Base-by-base conservation (phyloP, 2,329 filamentous ascomycete genomes). In the Aspergillus nomiae region DNA sequence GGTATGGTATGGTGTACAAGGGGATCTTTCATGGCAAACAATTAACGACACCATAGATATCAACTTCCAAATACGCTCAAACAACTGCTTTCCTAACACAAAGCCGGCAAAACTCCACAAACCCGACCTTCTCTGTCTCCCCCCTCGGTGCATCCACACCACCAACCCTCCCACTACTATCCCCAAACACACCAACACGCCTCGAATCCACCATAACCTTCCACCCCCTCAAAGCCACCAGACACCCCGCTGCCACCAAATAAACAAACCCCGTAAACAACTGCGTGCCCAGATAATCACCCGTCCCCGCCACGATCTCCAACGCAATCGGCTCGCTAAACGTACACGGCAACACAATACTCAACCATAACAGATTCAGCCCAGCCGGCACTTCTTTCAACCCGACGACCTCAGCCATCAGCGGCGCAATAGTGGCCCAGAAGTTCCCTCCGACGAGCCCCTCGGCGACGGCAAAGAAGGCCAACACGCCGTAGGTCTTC, bases 211-310 rank as follows among this genome's bases (percentile, higher is more conserved):
- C 26, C 24, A 50, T 28, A 7, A 28, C 6, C 12, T 16, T 28
- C 46, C 24, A 28, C 14, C 46, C 46, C 24, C 46, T 28, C 46
- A 50, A 30, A 19, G 21, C 46, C 14, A 28, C 24, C 48, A 59
- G 48, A 59, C 76, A 84, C 2, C 79, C 24, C 38, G 82, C 83
- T 5, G 83, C 84, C 1, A 76, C 81, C 28, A 88, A 71, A 63
- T 83, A 89, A 78, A 87, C 84, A 60, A 84, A 75, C 3, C 84
- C 86, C 0, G 82, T 81, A 65, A 88, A 88, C 1, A 88, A 63
- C 62, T 76, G 74, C 7, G 67, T 68, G 11, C 65, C 61, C 21
- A 74, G 63, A 60, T 75, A 76, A 28, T 30, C 50, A 3, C 51
- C 61, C 38, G 50, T 50, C 4, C 61, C 59, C 8, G 48, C 30